Evolutionary conservation across 2,329 filamentous ascomycete genomes (phyloP).

Genomic region (Ophiostoma himal-ulmi): DNA sequence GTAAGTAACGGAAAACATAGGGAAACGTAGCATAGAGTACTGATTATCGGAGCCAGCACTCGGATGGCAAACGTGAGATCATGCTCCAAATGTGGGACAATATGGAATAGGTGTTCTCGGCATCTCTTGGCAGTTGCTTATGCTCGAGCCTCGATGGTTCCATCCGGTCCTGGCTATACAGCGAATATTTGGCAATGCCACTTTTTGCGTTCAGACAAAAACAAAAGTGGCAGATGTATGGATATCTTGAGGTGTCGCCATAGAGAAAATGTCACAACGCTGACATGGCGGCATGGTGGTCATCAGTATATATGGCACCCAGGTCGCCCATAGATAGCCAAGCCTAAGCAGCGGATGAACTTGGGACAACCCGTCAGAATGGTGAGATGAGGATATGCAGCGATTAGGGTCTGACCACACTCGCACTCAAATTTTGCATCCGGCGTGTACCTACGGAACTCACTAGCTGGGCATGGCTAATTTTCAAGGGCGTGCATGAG

Average conservation of each 20-base stretch:
- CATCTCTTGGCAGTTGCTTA: constrained; percentile 3
- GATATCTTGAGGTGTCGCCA: not conserved
- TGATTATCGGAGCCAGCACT: not conserved
- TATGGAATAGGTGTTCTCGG: not conserved
- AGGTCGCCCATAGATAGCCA: not conserved
- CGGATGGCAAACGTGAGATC: not conserved
- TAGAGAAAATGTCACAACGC: not conserved
- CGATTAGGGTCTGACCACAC: not conserved
- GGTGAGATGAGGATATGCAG: not conserved
- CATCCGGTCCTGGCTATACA: not conserved
- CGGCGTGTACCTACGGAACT: not conserved
- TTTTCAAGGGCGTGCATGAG: not conserved
- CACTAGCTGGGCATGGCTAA: not conserved
- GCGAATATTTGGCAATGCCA: not conserved
- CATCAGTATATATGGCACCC: not conserved
- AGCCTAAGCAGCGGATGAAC: not conserved
- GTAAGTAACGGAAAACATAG: not conserved
- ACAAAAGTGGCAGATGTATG: not conserved
- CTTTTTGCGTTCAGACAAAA: not conserved
- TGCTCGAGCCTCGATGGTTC: not conserved
- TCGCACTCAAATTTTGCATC: not conserved
- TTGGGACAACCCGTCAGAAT: not conserved
- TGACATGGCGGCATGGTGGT: not conserved
- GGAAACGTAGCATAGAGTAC: not conserved
- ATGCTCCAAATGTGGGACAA: not conserved